A percentile compares a stretch with the other conserved stretches of the same genome.
Evolutionary conservation across 2,329 filamentous ascomycete species (phyloP).

Genomic region (Diaporthe sp.): DNA sequence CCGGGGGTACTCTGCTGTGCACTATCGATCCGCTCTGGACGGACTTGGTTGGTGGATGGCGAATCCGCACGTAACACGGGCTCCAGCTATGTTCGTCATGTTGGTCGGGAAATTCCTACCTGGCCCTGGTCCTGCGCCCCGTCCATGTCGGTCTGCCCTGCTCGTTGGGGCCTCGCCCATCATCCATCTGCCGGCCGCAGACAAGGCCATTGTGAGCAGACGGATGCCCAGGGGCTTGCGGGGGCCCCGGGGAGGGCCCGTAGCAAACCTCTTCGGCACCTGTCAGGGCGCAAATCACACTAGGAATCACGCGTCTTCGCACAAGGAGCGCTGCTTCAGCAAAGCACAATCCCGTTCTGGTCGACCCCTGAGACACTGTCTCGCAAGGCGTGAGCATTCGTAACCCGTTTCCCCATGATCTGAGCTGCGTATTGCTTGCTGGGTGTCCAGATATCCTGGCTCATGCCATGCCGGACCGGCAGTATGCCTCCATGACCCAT

Average conservation of each 20-base stretch:
- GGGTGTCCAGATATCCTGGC: conserved; percentile 7
- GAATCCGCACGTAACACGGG: conserved; percentile 38
- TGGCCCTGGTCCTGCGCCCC: conserved; percentile 20
- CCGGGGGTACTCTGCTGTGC: conserved; percentile 38
- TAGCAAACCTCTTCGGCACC: conserved; percentile 41
- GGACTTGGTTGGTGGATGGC: conserved; percentile 38
- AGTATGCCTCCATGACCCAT: conserved; percentile 24
- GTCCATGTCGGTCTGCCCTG: conserved; percentile 15
- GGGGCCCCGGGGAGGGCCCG: conserved; percentile 32
- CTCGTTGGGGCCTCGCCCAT: neutral
- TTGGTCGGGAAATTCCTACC: conserved; percentile 21
- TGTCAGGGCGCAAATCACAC: conserved; percentile 39
- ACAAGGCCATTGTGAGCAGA: conserved; percentile 24
- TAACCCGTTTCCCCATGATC: conserved; percentile 4
- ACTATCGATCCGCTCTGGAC: conserved; percentile 26
- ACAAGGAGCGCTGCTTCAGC: conserved; percentile 38
- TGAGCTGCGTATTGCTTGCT: conserved; percentile 11
- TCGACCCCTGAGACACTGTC: conserved; percentile 39
- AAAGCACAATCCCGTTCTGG: conserved; percentile 35
- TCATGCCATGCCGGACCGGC: conserved; percentile 25
- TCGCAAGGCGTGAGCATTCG: conserved; percentile 34
- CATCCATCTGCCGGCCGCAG: conserved; percentile 37
- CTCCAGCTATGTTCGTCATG: conserved; percentile 8
- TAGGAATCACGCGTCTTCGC: conserved; percentile 39
- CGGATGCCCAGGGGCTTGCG: conserved; percentile 29